Conservation (phyloP, 805 yeast genomes). For the Priceomyces haplophilus region DNA sequence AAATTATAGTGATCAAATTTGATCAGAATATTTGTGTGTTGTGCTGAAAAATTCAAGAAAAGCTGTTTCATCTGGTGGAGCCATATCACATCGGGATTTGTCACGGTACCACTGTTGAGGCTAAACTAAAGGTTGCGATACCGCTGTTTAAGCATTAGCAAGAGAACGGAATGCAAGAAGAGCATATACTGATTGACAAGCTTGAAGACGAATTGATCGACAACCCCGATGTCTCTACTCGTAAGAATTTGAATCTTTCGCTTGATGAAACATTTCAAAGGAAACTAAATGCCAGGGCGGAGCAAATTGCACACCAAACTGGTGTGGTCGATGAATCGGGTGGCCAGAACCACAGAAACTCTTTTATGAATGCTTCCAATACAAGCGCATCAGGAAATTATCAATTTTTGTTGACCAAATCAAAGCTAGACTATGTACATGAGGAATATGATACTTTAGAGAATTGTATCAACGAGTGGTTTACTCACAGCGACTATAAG, state of each 20-base stretch:
- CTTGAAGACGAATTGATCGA: constrained; percentile 48
- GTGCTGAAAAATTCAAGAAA: too few relatives aligned
- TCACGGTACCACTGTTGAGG: too few relatives aligned
- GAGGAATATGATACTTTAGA: constrained; percentile 24
- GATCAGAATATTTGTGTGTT: too few relatives aligned
- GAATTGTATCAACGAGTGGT: constrained; percentile 39
- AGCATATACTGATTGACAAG: constrained; percentile 38
- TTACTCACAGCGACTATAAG: constrained; percentile 28
- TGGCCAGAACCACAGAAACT: neutral
- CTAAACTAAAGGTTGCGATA: too few relatives aligned
- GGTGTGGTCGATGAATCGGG: constrained; percentile 3
- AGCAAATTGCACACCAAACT: constrained; percentile 25
- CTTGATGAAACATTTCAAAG: constrained; percentile 42
- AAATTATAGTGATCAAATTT: too few relatives aligned
- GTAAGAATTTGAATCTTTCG: constrained; percentile 27
- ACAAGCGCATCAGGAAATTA: constrained; percentile 6
- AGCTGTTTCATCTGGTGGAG: too few relatives aligned
- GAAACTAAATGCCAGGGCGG: constrained; percentile 41
- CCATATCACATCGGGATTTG: too few relatives aligned
- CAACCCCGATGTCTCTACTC: constrained; percentile 36
- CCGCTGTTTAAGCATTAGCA: too few relatives aligned
- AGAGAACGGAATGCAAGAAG: constrained; percentile 19
- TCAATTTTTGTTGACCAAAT: constrained; percentile 31
- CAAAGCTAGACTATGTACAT: constrained; percentile 29
- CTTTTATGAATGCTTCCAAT: constrained; percentile 21